Base-by-base conservation (phyloP, 257 asterid genomes). In the Fraxinus cuspidata region DNA sequence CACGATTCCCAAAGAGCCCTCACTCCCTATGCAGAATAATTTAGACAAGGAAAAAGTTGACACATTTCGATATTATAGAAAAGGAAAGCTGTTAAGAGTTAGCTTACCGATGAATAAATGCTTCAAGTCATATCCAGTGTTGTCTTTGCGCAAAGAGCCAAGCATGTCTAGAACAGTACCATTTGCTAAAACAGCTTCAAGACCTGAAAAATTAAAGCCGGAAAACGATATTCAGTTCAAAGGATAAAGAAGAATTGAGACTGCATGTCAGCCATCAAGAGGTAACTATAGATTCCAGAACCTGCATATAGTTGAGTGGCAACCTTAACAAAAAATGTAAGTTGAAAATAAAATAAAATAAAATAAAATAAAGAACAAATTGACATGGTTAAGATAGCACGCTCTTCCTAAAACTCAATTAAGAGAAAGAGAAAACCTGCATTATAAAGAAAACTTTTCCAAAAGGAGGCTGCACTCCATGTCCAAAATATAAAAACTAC, bases 151-250 rank as follows among this genome's bases (percentile, higher is more conserved):
- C 81, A 95, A 84, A 74, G 96, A 91, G 70, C 98, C 94, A 72
- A 95, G 98, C 96, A 95, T 90, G 83, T 95, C 97, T 81, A 95
- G 92, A 84, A 95, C 97, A 49, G 96, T 93, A 73, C 99, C 99
- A 88, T 90, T 87, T 77, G 99, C 94, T 84, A 93, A 86, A 84
- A 93, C 98, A 81, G 91, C 97, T 89, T 95, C 99, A 83, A 95
- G 91, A 83, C 99, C 99, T 95, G 91, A 79, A 83, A 88, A 77
- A 66, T 58, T 65, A 79, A 70, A 69, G 73, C 70, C 42, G 28
- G 64, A 32, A 60, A 49, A 13, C n/a, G 29, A 51, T 5, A 65
- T 44, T 72, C 65, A 72, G 77, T 75, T 51, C 51, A 75, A 40
- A 69, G 49, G 40, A 25, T 12, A 27, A 53, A 77, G 64, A 27